phyloP scores from a whole-genome alignment of 495 filamentous ascomycete species.

The Aspergillus leporis region DNA sequence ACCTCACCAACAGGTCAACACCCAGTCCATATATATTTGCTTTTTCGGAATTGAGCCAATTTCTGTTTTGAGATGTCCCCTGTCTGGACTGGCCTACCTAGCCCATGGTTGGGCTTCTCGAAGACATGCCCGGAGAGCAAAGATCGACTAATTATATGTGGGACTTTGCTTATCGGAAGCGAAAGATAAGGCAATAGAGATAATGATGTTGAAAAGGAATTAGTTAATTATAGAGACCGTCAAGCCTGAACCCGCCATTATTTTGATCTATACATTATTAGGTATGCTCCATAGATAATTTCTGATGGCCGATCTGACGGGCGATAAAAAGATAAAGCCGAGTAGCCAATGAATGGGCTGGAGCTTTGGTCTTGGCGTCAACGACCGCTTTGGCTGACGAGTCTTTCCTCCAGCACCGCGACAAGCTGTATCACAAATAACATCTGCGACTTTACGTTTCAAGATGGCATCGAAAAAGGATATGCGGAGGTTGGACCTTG shows the following conservation, averaged over 20 bases:
- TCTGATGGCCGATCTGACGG: background rate
- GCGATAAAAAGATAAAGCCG: slow-evolving; percentile 3
- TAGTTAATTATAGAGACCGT: too few relatives aligned
- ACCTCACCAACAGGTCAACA: too few relatives aligned
- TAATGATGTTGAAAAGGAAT: too few relatives aligned
- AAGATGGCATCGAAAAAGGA: slow-evolving; percentile 78
- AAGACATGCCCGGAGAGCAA: too few relatives aligned
- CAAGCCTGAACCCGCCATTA: too few relatives aligned
- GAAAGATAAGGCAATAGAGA: background rate
- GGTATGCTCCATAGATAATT: too few relatives aligned
- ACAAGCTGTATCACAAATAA: background rate
- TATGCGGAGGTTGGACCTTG: slow-evolving; percentile 80
- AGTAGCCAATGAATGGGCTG: background rate
- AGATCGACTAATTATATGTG: too few relatives aligned
- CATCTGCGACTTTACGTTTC: background rate
- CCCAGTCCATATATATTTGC: background rate
- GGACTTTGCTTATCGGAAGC: background rate
- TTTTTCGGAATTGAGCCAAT: background rate
- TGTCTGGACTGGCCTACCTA: background rate
- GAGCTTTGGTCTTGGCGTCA: slow-evolving; percentile 13
- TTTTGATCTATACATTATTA: too few relatives aligned
- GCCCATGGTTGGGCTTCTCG: background rate
- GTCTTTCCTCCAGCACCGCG: slow-evolving; percentile 6
- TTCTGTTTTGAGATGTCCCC: background rate
- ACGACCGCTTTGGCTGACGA: background rate